phyloP scores from a whole-genome alignment of 345 rosid species.

The Melaleuca alternifolia region DNA sequence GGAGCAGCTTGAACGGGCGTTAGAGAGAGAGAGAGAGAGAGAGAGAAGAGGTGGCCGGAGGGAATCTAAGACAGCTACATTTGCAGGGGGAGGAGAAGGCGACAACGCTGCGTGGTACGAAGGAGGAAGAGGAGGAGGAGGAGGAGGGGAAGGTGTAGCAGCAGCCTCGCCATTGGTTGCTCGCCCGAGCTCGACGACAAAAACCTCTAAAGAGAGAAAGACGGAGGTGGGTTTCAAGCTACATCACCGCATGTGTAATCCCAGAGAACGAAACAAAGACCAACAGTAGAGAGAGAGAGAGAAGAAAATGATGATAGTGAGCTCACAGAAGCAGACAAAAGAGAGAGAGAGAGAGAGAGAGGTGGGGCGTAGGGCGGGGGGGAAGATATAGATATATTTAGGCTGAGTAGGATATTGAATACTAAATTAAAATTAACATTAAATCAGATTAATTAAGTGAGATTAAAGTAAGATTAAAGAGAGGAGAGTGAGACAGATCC shows the following conservation, averaged over 20 bases:
- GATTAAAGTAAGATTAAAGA: not conserved
- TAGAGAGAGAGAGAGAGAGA: not conserved
- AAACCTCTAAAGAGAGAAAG: not conserved
- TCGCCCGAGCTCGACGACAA: not conserved
- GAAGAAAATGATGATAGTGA: not conserved
- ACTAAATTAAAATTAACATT: too few relatives aligned
- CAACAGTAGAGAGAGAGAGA: not conserved
- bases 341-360: not conserved
- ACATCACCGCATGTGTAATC: not conserved
- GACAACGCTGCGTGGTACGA: not conserved
- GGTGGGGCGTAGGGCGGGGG: too few relatives aligned
- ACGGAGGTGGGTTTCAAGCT: not conserved
- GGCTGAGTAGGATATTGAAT: too few relatives aligned
- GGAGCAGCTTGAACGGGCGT: not conserved
- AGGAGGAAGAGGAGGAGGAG: not conserved
- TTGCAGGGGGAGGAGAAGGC: conserved; percentile 3
- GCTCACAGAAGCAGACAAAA: not conserved
- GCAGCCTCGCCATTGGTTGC: conserved; percentile 1
- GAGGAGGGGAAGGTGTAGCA: not conserved
- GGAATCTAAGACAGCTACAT: not conserved
- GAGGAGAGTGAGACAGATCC: not conserved
- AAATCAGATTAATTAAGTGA: not conserved
- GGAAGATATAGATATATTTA: not conserved
- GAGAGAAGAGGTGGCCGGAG: not conserved
- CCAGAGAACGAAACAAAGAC: not conserved